Percentiles rank a stretch among this genome's conserved stretches.
Conservation (phyloP, 1,284 basidiomycete genomes). For the Porodaedalea pini region DNA sequence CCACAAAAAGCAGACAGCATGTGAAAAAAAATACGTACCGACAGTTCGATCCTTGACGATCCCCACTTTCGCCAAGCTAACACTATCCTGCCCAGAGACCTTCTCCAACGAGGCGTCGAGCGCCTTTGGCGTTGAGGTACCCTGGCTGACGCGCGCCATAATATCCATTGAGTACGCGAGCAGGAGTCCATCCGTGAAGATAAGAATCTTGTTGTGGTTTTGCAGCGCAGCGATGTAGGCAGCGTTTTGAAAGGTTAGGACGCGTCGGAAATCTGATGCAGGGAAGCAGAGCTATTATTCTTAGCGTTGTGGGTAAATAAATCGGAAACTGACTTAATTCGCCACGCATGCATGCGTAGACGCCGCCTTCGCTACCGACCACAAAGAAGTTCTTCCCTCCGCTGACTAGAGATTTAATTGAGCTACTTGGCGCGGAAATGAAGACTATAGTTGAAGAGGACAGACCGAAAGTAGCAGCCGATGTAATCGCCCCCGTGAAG, state of each 20-base stretch:
- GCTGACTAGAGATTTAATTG: constrained; percentile 35
- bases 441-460: constrained; percentile 15
- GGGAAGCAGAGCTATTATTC: background rate
- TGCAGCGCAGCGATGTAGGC: constrained; percentile 54
- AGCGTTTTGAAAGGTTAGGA: constrained; percentile 47
- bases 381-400: constrained; percentile 53
- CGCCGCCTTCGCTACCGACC: constrained; percentile 58
- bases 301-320: background rate
- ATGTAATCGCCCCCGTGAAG: constrained; percentile 54
- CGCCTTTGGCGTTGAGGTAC: constrained; percentile 40
- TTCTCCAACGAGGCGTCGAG: constrained; percentile 56
- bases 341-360: constrained; percentile 58
- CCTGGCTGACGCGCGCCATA: constrained; percentile 53
- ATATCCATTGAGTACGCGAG: constrained; percentile 67
- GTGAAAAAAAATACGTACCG: constrained; percentile 42
- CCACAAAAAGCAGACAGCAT: constrained; percentile 1
- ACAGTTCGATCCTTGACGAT: constrained; percentile 49
- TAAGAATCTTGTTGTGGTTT: constrained; percentile 60
- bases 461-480: constrained; percentile 63
- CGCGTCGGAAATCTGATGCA: constrained; percentile 52
- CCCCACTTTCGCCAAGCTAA: constrained; percentile 58
- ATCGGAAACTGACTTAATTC: constrained; percentile 42
- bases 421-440: constrained; percentile 8
- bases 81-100: constrained; percentile 48
- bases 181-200: constrained; percentile 56